Evolutionary conservation across 2,329 filamentous ascomycete genomes (phyloP).

Genomic region (Aphanoascus verrucosus): DNA sequence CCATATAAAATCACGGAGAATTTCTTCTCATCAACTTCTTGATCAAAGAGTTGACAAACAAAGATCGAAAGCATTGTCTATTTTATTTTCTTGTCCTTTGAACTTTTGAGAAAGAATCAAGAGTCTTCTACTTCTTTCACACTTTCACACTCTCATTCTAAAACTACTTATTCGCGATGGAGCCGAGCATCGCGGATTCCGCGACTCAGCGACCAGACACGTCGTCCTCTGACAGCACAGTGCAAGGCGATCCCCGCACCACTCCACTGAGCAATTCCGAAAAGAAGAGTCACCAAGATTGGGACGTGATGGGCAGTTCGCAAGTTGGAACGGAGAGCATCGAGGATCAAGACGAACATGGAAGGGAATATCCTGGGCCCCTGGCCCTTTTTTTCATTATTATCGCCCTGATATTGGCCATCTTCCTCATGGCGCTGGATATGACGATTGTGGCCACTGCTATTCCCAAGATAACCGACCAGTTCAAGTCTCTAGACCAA

Average conservation of each 20-base stretch:
- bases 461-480: conserved; percentile 28
- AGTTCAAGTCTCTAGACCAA: conserved; percentile 28
- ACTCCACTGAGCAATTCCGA: background rate
- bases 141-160: background rate
- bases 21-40: background rate
- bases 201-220: background rate
- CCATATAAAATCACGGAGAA: background rate
- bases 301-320: background rate
- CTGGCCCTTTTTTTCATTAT: conserved; percentile 13
- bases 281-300: background rate
- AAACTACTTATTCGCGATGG: background rate
- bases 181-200: background rate
- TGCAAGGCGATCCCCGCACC: conserved; percentile 1
- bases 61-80: background rate
- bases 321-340: background rate
- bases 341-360: background rate
- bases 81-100: background rate
- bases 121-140: background rate
- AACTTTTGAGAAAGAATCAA: background rate
- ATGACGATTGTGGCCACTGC: conserved; percentile 27
- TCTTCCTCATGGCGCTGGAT: conserved; percentile 16
- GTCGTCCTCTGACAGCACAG: conserved; percentile 7
- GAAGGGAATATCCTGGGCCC: conserved; percentile 9
- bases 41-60: background rate
- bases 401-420: conserved; percentile 13